phyloP scores from a whole-genome alignment of 2,329 filamentous ascomycete genomes.

The Neocatenulostroma microsporum region DNA sequence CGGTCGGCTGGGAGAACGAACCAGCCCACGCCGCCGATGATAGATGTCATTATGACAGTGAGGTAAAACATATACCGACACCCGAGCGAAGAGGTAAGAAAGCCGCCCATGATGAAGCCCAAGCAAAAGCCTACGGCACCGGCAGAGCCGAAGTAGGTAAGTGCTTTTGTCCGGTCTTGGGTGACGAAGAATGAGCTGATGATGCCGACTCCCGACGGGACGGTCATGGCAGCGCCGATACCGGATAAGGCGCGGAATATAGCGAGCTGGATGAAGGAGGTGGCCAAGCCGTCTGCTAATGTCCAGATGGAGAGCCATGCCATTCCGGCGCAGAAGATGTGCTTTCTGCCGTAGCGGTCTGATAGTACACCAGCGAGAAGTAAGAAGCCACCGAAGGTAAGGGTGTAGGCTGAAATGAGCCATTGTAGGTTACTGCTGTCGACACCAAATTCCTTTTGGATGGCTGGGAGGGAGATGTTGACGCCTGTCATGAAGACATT shows the following conservation, averaged over 20 bases:
- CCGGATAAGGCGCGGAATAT: constrained; percentile 42
- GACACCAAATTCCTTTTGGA: constrained; percentile 33
- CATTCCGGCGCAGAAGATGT: constrained; percentile 34
- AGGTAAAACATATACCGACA: constrained; percentile 46
- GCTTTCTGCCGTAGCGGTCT: constrained; percentile 33
- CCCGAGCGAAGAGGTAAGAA: constrained; percentile 41
- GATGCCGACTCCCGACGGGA: constrained; percentile 41
- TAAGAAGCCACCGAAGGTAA: constrained; percentile 33
- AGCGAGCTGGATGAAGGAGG: constrained; percentile 37
- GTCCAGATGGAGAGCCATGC: constrained; percentile 19
- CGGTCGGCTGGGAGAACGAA: constrained; percentile 35
- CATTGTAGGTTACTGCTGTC: constrained; percentile 33
- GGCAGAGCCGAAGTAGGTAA: constrained; percentile 11
- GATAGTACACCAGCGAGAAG: constrained; percentile 29
- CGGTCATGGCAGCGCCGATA: constrained; percentile 40
- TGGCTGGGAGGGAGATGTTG: constrained; percentile 36
- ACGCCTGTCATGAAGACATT: constrained; percentile 36
- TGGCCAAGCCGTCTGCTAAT: constrained; percentile 26
- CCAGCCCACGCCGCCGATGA: constrained; percentile 19
- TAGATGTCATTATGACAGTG: constrained; percentile 8
- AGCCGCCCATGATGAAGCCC: constrained; percentile 44
- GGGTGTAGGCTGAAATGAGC: constrained; percentile 37
- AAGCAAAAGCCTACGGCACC: constrained; percentile 42
- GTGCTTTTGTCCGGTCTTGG: constrained; percentile 38
- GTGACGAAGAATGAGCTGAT: constrained; percentile 35